Evolutionary conservation across 2,329 filamentous ascomycete species (phyloP).

Genomic region (Blastomyces parvus): DNA sequence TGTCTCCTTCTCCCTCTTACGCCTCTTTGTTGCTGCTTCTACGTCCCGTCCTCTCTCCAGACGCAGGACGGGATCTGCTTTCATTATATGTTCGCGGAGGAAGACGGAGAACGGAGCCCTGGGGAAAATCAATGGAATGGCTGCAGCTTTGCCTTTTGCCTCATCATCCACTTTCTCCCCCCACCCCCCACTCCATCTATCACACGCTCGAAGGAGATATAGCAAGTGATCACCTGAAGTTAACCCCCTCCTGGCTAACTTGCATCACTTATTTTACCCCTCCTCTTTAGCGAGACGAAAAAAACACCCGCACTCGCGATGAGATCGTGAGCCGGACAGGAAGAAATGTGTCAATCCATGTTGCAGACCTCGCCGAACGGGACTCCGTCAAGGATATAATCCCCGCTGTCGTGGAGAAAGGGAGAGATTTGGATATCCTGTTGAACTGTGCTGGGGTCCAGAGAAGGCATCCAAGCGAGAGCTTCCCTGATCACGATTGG

Average conservation of each 20-base stretch:
- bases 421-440: constrained; percentile 60
- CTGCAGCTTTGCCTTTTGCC: not conserved
- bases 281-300: constrained; percentile 43
- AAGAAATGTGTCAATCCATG: constrained; percentile 35
- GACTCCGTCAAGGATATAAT: constrained; percentile 34
- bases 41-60: not conserved
- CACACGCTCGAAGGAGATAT: not conserved
- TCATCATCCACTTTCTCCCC: not conserved
- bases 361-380: constrained; percentile 36
- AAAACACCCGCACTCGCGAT: constrained; percentile 37
- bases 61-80: not conserved
- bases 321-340: constrained; percentile 31
- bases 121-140: not conserved
- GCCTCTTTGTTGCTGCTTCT: not conserved
- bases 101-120: not conserved
- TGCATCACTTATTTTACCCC: not conserved
- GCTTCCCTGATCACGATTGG: constrained; percentile 70
- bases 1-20: not conserved
- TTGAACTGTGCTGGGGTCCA: constrained; percentile 86
- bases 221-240: not conserved
- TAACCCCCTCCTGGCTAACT: not conserved
- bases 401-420: constrained; percentile 31
- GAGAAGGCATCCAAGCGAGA: constrained; percentile 61
- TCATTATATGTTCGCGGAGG: not conserved
- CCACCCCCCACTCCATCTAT: not conserved